Evolutionary conservation across 2,329 filamentous ascomycete genomes (phyloP).

Genomic region (Ophiostoma angusticollis): DNA sequence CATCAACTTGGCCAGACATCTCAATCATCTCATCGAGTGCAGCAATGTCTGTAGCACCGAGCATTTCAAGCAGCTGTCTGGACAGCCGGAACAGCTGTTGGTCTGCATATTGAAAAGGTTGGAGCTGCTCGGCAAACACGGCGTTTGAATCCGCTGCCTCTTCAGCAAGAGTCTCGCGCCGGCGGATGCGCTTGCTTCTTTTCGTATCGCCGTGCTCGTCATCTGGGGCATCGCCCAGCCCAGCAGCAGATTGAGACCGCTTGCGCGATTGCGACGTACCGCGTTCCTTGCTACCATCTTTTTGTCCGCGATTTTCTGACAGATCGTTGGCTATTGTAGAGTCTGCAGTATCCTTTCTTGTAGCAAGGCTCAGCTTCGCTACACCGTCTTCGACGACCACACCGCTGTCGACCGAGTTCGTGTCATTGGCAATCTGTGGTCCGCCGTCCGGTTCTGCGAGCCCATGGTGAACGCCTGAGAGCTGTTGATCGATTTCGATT

Average conservation of each 20-base stretch:
- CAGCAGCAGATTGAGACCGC: constrained; percentile 49
- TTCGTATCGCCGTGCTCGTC: constrained; percentile 42
- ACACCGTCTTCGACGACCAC: not conserved
- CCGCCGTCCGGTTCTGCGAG: not conserved
- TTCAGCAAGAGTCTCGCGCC: constrained; percentile 43
- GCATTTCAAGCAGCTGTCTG: constrained; percentile 40
- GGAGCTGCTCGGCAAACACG: constrained; percentile 40
- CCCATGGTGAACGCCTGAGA: constrained; percentile 4
- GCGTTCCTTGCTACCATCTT: constrained; percentile 17
- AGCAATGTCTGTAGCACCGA: constrained; percentile 34
- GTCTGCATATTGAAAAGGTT: constrained; percentile 44
- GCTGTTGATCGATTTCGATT: constrained; percentile 26
- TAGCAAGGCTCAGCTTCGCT: not conserved
- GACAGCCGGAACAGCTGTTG: constrained; percentile 42
- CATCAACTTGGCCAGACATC: constrained; percentile 33
- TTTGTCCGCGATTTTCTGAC: constrained; percentile 2
- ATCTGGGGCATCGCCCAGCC: constrained; percentile 40
- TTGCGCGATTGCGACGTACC: constrained; percentile 32
- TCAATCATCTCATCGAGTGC: constrained; percentile 33
- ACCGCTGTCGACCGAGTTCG: not conserved
- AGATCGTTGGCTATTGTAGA: not conserved
- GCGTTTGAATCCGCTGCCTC: constrained; percentile 40
- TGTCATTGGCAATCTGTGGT: not conserved
- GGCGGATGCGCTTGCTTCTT: constrained; percentile 51
- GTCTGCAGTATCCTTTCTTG: constrained; percentile 1